Percentiles rank a stretch among this genome's conserved stretches.
Conservation (phyloP, 2,329 filamentous ascomycete genomes). For the Cladosporium sphaerospermum region DNA sequence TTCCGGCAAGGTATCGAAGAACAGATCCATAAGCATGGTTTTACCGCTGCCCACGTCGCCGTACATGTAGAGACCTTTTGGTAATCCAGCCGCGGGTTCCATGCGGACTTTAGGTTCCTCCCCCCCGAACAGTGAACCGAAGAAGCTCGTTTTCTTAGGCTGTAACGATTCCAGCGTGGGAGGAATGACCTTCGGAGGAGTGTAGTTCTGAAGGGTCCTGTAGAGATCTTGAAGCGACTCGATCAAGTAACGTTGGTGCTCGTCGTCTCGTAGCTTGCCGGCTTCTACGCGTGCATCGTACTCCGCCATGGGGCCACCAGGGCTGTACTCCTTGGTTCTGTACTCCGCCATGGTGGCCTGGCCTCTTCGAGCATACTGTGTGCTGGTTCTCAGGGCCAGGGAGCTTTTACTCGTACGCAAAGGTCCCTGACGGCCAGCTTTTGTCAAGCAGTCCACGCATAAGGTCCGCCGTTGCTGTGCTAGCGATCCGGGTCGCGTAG, state of each 20-base stretch:
- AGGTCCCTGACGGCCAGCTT: constrained; percentile 5
- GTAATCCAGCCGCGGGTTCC: constrained; percentile 65
- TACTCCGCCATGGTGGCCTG: constrained; percentile 28
- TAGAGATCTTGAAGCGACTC: constrained; percentile 83
- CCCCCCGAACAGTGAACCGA: constrained; percentile 56
- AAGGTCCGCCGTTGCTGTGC: constrained; percentile 16
- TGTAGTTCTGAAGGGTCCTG: constrained; percentile 69
- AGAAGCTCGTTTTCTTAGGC: constrained; percentile 47
- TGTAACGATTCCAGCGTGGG: constrained; percentile 68
- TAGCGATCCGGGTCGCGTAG: constrained; percentile 10
- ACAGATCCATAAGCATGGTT: constrained; percentile 99
- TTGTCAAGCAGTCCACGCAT: constrained; percentile 22
- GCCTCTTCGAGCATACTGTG: constrained; percentile 4
- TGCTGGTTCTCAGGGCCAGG: neutral
- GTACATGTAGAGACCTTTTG: constrained; percentile 87
- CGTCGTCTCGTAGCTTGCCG: constrained; percentile 74
- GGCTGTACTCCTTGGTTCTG: constrained; percentile 17
- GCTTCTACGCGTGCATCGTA: constrained; percentile 75
- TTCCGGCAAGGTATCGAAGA: constrained; percentile 82
- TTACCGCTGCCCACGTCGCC: constrained; percentile 97
- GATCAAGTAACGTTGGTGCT: constrained; percentile 87
- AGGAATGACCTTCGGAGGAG: constrained; percentile 65
- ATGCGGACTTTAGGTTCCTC: constrained; percentile 31
- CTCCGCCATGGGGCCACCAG: constrained; percentile 69
- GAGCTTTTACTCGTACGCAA: neutral